Base-by-base conservation (phyloP, 495 filamentous ascomycete species). In the Lasiosphaeriaceae sp. region DNA sequence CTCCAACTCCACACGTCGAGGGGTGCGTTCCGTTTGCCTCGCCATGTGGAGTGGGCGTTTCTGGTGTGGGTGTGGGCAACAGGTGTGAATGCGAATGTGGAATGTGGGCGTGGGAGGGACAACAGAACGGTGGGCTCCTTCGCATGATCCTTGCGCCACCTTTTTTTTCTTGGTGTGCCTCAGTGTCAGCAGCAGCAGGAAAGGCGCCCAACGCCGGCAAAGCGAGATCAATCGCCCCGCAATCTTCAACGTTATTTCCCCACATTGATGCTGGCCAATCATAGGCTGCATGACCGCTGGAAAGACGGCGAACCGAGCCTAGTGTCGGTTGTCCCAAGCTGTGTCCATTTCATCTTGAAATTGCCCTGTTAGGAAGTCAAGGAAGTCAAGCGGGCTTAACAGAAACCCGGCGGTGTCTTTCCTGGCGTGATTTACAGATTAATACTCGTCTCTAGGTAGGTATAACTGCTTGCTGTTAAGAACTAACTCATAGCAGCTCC, bases 261-360 rank as follows among this genome's bases (percentile, higher is more conserved):
- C 67, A 67, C 65, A 68, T 35, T 44, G 47, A 9, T 22, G 17
- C 26, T 45, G 43, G 11, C 67, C 67, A 70, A 66, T 58, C 52
- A 61, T 56, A 59, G 29, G 12, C 34, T 47, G 63, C 63, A 61
- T 47, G 4, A 26, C 45, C 35, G 47, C 53, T 64, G 65, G 67
- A 62, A 68, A 44, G 34, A 63, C 67, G 67, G 67, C 67, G 63
- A 54, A 65, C 54, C 56, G 60, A 65, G 63, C 65, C 65, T 61
- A 60, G 35, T 22, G 49, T 24, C 31, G 31, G 59, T 16, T 11
- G 14, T 16, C 4, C 17, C 46, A 14, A 24, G 7, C 45, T 23
- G 21, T 47, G 19, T 19, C 11, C 45, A 47, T 47, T 31, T 31
- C 26, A 31, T n/a, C n/a, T n/a, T n/a, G n/a, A n/a, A n/a, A 37